Evolutionary conservation across 768 basidiomycete species (phyloP), one percentile per base, ranked within the genome.

Genomic region (Pisolithus tinctorius): DNA sequence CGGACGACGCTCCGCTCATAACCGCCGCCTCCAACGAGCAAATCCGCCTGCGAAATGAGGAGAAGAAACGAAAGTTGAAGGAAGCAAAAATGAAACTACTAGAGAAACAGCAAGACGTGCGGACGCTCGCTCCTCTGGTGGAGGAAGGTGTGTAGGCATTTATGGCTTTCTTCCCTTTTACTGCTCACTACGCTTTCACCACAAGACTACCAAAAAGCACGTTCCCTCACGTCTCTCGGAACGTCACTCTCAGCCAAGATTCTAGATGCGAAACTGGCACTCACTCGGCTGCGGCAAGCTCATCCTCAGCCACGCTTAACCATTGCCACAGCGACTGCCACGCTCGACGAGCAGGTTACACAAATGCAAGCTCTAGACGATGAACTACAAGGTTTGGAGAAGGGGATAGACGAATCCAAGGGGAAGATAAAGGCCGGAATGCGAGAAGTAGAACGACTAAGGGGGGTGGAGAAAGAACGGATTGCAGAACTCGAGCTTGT

Each of bases 241-340:
- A 70, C 81, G 20, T 55, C 73, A 2, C 77, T 91, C 1, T 79
- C 86, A 1, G 80, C 87, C 51, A 78, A 88, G 63, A 91, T 94
- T 58, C 78, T 90, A 53, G 90, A 93, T 61, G 82, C 90, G 34
- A 84, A 88, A 34, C 78, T 93, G 4, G 79, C 85, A 1, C 74
- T 94, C 36, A 84, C 85, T 6, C 81, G 92, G 1, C 80, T 94
- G 16, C 82, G 88, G 17, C 86, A 92, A 57, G 79, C 84, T 2
- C 82, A 94, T 58, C 87, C 89, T 0, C 79, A 83, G 17, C 85
- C 92, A 42, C 80, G 92, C 9, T 69, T 93, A 31, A 95, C 93
- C 0, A 78, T 90, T 31, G 67, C 81, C 3, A 73, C 83, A 43
- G 93, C 93, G 0, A 82, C 83, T 45, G 75, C 84, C 55, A 81